Evolutionary conservation across 441 rosid genomes (phyloP).

Genomic region (Euphorbia schlechtendalii): DNA sequence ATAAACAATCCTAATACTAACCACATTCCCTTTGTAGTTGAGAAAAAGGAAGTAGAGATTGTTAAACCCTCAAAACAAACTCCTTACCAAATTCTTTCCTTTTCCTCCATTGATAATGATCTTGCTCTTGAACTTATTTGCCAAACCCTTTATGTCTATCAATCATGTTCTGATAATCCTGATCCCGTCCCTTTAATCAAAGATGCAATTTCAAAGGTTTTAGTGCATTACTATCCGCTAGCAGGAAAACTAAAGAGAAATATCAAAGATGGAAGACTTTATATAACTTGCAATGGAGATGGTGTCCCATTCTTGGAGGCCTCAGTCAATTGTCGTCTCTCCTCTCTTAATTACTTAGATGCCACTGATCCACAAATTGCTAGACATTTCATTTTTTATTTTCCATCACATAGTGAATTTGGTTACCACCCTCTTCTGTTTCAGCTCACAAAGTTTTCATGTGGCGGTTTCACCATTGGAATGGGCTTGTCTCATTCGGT

Average conservation of each 20-base stretch:
- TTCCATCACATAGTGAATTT: constrained; percentile 17
- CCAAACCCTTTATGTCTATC: constrained; percentile 40
- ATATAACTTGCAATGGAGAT: constrained; percentile 24
- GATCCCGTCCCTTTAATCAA: constrained; percentile 27
- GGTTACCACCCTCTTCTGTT: constrained; percentile 37
- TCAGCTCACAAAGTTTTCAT: constrained; percentile 43
- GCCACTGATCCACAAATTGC: constrained; percentile 28
- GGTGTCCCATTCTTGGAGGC: constrained; percentile 40
- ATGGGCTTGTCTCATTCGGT: constrained; percentile 51
- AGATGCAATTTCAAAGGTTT: constrained; percentile 32
- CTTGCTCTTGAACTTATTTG: constrained; percentile 36
- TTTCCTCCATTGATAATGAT: constrained; percentile 53
- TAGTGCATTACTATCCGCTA: constrained; percentile 34
- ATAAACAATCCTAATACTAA: background rate
- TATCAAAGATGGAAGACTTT: constrained; percentile 25
- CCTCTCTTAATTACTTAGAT: constrained; percentile 35
- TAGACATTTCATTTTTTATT: constrained; percentile 31
- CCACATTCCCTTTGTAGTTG: constrained; percentile 23
- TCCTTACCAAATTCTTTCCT: constrained; percentile 34
- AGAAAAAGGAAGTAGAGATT: constrained; percentile 29
- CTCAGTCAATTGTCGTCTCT: constrained; percentile 18
- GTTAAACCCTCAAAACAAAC: constrained; percentile 44
- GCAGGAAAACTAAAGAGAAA: constrained; percentile 38
- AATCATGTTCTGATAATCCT: constrained; percentile 10
- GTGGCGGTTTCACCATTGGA: constrained; percentile 55